Evolutionary conservation across 2,329 filamentous ascomycete genomes (phyloP), one percentile per base, ranked within the genome.

Genomic region (Achaetomium macrosporum): DNA sequence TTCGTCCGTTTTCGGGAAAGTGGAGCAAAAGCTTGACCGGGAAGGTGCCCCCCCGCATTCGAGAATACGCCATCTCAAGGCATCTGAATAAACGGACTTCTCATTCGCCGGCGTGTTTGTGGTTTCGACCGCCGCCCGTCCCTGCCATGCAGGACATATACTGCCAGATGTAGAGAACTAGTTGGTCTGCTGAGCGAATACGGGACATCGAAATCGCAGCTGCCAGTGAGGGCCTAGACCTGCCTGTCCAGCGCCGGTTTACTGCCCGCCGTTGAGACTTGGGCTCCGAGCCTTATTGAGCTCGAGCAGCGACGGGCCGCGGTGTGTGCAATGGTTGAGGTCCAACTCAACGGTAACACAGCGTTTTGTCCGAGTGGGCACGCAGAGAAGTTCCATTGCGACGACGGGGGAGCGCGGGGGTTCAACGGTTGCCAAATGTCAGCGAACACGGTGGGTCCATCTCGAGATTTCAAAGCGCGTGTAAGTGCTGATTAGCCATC

Each of bases 21-120:
- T 41, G 42, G 49, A 17, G 30, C 13, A n/a, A 47, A 51, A 29
- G 17, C 19, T 47, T 43, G 36, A 37, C 10, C 41, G 11, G 15
- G 41, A 50, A 40, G 12, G 19, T 43, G 33, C 11, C 35, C 42
- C 51, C 46, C 47, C 52, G 37, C 51, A 46, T 42, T 50, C 41
- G 9, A 41, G 11, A 31, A 20, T 30, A 35, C 50, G 42, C 50
- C 45, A 47, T 54, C 54, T 50, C 54, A 53, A 56, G 54, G 54
- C 49, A 53, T 46, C 54, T 35, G 47, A 42, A 53, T 53, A 53
- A 56, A 53, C 31, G 30, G 25, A 2, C 42, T 36, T 30, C 20
- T 39, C 13, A 56, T 56, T 56, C 42, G 54, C 40, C 19, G 17
- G 42, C 16, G 39, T 15, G 12, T 25, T 19, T 31, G 6, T 42